Base-by-base conservation (phyloP, 1,139 yeast species). In the Pichia sp. region DNA sequence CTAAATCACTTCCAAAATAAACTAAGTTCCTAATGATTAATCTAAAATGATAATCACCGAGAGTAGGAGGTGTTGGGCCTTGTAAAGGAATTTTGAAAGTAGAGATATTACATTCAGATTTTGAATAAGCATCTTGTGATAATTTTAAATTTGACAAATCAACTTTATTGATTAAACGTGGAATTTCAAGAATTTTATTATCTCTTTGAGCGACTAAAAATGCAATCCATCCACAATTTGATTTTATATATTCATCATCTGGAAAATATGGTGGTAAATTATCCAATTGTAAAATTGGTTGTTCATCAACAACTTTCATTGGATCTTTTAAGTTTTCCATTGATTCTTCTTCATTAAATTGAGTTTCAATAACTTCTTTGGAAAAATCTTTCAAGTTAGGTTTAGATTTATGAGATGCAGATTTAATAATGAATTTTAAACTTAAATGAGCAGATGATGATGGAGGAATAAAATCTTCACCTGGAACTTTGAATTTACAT, bases 401-500 rank as follows among this genome's bases (percentile, higher is more conserved):
- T 53, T 71, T 66, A 22, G 82, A 77, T 60, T 81, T 82, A 44
- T 80, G 82, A 44, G 65, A 67, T 20, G 89, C 80, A 2, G 95
- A 85, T 57, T 82, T 80, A 35, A 87, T 79, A 40, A 87, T 66
- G 50, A 86, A 83, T 62, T 87, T 87, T 35, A 94, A 56, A 28
- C 80, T 79, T 51, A 94, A 68, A 61, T 87, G 90, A 10, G 87
- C 80, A 48, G 75, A 77, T 2, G 97, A 78, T 39, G 68, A 64
- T 31, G 97, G 95, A 3, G 95, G 77, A 11, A 92, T 84, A 31
- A 71, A 69, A 27, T 68, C 64, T 67, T 90, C 97, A 33, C 97
- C 98, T 4, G 96, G 95, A 37, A 90, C 96, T 52, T 78, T 75
- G 65, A 90, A 87, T 47, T 76, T 78, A 39, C 95, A 82, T 43